A percentile compares a stretch with the other conserved stretches of the same genome.
These are phyloP conservation scores for Verticillium albo-atrum DNA, from an alignment of 2,329 filamentous ascomycete species.

Conservation along the genomic window DNA sequence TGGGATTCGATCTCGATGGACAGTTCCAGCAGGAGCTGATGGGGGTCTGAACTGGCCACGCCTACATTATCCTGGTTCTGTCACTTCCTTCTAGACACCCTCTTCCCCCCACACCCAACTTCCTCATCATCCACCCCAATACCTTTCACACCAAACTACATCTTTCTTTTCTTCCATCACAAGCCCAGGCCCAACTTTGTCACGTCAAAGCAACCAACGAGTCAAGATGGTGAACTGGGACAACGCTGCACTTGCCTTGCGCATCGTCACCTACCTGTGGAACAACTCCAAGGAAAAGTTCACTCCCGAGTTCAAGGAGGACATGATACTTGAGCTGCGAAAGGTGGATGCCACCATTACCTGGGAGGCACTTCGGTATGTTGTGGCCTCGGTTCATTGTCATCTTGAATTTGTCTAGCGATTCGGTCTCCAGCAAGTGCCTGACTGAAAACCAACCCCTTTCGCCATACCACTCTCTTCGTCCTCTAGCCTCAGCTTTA, in stretches of 20 bases:
- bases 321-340: constrained; percentile 27
- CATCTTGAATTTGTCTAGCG: background rate
- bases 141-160: too few relatives aligned
- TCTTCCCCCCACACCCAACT: too few relatives aligned
- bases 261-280: constrained; percentile 28
- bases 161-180: too few relatives aligned
- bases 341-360: constrained; percentile 27
- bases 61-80: too few relatives aligned
- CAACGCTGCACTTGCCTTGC: constrained; percentile 25
- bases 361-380: constrained; percentile 42
- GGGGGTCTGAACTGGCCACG: too few relatives aligned
- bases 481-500: too few relatives aligned
- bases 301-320: constrained; percentile 19
- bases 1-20: too few relatives aligned
- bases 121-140: too few relatives aligned
- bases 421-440: background rate
- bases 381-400: constrained; percentile 8
- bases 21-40: too few relatives aligned
- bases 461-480: background rate
- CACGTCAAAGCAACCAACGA: background rate
- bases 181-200: too few relatives aligned
- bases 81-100: too few relatives aligned
- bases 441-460: background rate
- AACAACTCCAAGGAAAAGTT: constrained; percentile 22
- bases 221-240: constrained; percentile 22